These are phyloP conservation scores for Aleurites moluccanus DNA, from an alignment of 441 rosid genomes.

Conservation along the genomic window DNA sequence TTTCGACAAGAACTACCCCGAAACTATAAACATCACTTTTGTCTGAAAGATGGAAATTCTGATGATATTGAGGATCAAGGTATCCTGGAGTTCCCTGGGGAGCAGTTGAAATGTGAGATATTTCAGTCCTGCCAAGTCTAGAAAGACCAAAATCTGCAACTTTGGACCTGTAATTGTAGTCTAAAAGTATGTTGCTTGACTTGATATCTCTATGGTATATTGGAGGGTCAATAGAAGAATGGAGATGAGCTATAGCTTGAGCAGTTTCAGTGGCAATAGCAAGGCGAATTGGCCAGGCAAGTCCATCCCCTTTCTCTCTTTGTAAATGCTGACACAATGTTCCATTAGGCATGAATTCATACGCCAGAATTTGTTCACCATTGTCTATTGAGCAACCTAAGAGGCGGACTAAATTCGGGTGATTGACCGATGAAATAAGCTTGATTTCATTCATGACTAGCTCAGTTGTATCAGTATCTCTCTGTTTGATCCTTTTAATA, in stretches of 20 bases:
- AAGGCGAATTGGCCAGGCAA: slow-evolving; percentile 75
- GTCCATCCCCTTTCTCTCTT: slow-evolving; percentile 66
- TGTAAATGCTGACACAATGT: slow-evolving; percentile 81
- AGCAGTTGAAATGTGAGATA: slow-evolving; percentile 93
- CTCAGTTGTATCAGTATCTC: slow-evolving; percentile 60
- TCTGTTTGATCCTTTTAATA: slow-evolving; percentile 66
- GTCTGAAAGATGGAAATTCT: slow-evolving; percentile 81
- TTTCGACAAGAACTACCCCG: slow-evolving; percentile 86
- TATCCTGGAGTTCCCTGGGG: slow-evolving; percentile 98
- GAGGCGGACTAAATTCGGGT: slow-evolving; percentile 79
- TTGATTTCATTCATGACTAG: slow-evolving; percentile 87
- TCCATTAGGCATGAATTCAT: slow-evolving; percentile 94
- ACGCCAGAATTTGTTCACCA: slow-evolving; percentile 83
- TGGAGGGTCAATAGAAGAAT: slow-evolving; percentile 73
- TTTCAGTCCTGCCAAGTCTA: slow-evolving; percentile 69
- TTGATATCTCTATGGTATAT: slow-evolving; percentile 90
- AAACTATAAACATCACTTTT: slow-evolving; percentile 93
- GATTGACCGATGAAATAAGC: slow-evolving; percentile 86
- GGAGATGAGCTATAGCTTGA: slow-evolving; percentile 80
- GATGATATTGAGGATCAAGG: slow-evolving; percentile 93
- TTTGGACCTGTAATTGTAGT: slow-evolving; percentile 66
- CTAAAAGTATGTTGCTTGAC: slow-evolving; percentile 86
- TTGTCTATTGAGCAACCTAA: slow-evolving; percentile 80
- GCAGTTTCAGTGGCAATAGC: slow-evolving; percentile 76
- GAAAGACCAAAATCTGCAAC: slow-evolving; percentile 97